Conservation (phyloP, 1,284 basidiomycete genomes). For the Cryptococcus sp. region DNA sequence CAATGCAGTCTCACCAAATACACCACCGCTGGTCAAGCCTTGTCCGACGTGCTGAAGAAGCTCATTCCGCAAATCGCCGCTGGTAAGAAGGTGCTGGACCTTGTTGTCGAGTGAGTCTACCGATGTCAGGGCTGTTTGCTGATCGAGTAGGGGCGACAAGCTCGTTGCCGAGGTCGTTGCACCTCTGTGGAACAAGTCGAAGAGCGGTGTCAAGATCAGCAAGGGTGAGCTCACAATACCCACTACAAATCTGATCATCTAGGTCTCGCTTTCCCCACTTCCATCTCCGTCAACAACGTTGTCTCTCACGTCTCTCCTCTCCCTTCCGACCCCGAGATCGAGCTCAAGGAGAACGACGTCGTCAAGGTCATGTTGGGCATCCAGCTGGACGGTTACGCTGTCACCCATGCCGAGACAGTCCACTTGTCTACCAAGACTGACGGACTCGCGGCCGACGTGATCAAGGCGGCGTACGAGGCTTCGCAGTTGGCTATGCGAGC, state of each 20-base stretch:
- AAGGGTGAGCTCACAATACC: conserved; percentile 66
- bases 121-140: not conserved
- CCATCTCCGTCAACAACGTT: conserved; percentile 80
- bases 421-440: conserved; percentile 79
- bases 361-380: conserved; percentile 96
- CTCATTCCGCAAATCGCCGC: conserved; percentile 73
- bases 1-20: conserved; percentile 54
- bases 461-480: conserved; percentile 91
- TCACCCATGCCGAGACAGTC: conserved; percentile 79
- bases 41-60: conserved; percentile 81
- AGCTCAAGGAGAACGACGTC: conserved; percentile 85
- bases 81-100: conserved; percentile 81
- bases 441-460: conserved; percentile 81
- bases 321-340: conserved; percentile 64
- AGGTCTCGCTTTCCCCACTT: conserved; percentile 94
- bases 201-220: conserved; percentile 79
- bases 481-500: conserved; percentile 87
- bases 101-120: conserved; percentile 68
- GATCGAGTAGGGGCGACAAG: conserved; percentile 68
- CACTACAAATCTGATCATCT: conserved; percentile 1
- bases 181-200: conserved; percentile 84
- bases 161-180: conserved; percentile 82
- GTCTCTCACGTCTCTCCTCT: conserved; percentile 62
- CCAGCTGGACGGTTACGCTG: conserved; percentile 80
- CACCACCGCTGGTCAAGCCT: conserved; percentile 87